These are phyloP conservation scores for Termitomyces sp. DNA, from an alignment of 768 basidiomycete genomes.

Conservation along the genomic window DNA sequence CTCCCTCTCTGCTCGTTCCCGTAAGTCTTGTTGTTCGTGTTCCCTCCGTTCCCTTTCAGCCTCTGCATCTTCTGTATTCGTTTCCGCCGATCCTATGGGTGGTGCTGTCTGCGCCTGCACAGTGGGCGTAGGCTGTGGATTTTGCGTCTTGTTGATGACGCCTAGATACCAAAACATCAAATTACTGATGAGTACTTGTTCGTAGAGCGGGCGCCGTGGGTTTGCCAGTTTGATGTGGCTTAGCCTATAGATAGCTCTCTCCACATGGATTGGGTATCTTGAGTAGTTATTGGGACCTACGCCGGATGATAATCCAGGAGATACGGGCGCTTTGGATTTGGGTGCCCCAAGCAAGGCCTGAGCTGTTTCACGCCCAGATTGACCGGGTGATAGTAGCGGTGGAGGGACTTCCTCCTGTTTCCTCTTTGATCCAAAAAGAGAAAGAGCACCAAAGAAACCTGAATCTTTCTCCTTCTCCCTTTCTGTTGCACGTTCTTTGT, in stretches of 20 bases:
- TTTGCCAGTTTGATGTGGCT: constrained; percentile 99
- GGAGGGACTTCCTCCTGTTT: constrained; percentile 58
- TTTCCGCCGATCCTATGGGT: constrained; percentile 22
- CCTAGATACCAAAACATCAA: constrained; percentile 99
- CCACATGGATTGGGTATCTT: constrained; percentile 97
- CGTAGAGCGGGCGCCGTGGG: constrained; percentile 91
- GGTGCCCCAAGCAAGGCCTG: constrained; percentile 81
- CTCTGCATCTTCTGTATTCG: constrained; percentile 27
- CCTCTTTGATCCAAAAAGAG: constrained; percentile 87
- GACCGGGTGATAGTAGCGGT: constrained; percentile 23
- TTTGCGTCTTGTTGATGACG: constrained; percentile 89
- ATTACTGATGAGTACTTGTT: constrained; percentile 91
- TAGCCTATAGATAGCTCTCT: constrained; percentile 93
- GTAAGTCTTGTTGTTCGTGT: constrained; percentile 28
- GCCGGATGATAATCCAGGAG: constrained; percentile 45
- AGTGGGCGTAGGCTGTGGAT: constrained; percentile 30
- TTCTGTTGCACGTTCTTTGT: constrained; percentile 22
- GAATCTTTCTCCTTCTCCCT: constrained; percentile 67
- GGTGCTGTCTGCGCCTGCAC: constrained; percentile 21
- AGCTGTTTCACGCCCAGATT: constrained; percentile 79
- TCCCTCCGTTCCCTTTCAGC: constrained; percentile 34
- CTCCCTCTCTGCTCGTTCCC: constrained; percentile 39
- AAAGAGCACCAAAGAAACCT: constrained; percentile 88
- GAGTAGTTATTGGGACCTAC: constrained; percentile 46
- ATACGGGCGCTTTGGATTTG: constrained; percentile 68